Conservation (phyloP, 2,329 filamentous ascomycete species). For the Fusarium clavum region DNA sequence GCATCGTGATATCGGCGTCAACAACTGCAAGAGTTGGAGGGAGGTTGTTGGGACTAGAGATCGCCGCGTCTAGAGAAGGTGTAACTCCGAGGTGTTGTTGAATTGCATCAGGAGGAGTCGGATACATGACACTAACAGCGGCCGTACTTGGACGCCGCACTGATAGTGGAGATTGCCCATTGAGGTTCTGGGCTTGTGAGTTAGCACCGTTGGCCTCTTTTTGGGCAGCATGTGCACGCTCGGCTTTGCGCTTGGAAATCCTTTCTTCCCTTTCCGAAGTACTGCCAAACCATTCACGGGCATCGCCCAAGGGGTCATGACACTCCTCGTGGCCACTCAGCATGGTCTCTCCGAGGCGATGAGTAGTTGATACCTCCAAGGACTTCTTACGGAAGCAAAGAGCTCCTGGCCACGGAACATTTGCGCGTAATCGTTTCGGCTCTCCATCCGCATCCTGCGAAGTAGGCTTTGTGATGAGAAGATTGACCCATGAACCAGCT, state of each 20-base stretch:
- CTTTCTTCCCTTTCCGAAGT: conserved; percentile 60
- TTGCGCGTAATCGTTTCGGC: conserved; percentile 56
- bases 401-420: conserved; percentile 65
- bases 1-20: conserved; percentile 46
- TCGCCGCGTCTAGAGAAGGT: conserved; percentile 66
- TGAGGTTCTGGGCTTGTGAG: conserved; percentile 57
- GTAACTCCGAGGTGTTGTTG: conserved; percentile 65
- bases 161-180: conserved; percentile 64
- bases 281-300: conserved; percentile 62
- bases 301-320: conserved; percentile 62
- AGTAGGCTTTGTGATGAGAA: conserved; percentile 61
- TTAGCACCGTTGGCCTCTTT: conserved; percentile 59
- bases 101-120: conserved; percentile 76
- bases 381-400: conserved; percentile 65
- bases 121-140: conserved; percentile 71
- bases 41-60: conserved; percentile 66
- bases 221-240: conserved; percentile 57
- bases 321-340: conserved; percentile 55
- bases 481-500: conserved; percentile 62
- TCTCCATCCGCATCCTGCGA: conserved; percentile 57
- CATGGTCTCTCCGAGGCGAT: conserved; percentile 55
- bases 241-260: conserved; percentile 61
- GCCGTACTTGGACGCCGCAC: conserved; percentile 62
- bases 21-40: conserved; percentile 46
- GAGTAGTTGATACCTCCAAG: conserved; percentile 55